Conservation (phyloP, 208 protist genomes). For the Leishmania tropica region DNA sequence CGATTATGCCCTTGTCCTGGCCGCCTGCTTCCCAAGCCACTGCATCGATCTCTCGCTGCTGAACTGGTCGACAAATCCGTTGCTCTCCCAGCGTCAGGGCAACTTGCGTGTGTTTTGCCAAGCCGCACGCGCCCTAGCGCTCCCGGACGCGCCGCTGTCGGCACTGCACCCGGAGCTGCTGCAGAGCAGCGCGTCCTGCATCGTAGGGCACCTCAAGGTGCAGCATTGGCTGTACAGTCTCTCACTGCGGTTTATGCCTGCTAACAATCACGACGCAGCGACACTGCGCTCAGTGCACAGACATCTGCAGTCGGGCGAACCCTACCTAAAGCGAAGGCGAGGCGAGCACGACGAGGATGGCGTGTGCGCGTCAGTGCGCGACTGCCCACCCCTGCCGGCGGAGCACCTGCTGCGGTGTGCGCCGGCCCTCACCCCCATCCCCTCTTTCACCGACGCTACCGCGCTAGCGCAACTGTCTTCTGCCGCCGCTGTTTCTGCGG, state of each 20-base stretch:
- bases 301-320: slow-evolving; percentile 54
- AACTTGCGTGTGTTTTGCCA: slow-evolving; percentile 68
- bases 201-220: slow-evolving; percentile 65
- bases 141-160: slow-evolving; percentile 47
- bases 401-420: slow-evolving; percentile 18
- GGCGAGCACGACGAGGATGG: slow-evolving; percentile 2
- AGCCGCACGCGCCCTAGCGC: slow-evolving; percentile 38
- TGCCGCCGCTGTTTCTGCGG: not conserved
- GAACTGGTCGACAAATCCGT: slow-evolving; percentile 58
- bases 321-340: slow-evolving; percentile 32
- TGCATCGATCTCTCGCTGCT: slow-evolving; percentile 59
- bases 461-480: not conserved
- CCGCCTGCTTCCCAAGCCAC: slow-evolving; percentile 55
- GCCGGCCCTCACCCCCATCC: slow-evolving; percentile 12
- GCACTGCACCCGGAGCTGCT: slow-evolving; percentile 53
- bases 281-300: slow-evolving; percentile 49
- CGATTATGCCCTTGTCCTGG: slow-evolving; percentile 74
- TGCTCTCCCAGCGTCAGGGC: slow-evolving; percentile 49
- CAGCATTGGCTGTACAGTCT: slow-evolving; percentile 81
- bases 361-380: slow-evolving; percentile 12
- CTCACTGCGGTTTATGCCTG: slow-evolving; percentile 47
- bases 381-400: slow-evolving; percentile 16
- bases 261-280: slow-evolving; percentile 40
- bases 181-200: slow-evolving; percentile 36
- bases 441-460: slow-evolving; percentile 13